Conservation (phyloP, 2,329 filamentous ascomycete genomes). For the Monosporascus sp. region DNA sequence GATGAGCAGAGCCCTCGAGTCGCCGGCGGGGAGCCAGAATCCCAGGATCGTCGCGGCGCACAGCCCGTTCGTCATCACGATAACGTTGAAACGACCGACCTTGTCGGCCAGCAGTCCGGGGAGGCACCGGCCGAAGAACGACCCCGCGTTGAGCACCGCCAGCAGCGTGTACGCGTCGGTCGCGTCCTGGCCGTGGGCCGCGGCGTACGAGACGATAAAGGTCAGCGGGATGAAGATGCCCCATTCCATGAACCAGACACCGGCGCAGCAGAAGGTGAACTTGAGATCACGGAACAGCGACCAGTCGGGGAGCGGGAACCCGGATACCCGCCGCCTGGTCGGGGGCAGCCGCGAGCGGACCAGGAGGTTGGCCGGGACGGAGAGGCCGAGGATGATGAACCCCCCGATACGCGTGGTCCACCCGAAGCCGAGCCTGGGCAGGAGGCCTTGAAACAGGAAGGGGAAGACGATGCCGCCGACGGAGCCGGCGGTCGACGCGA, state of each 20-base stretch:
- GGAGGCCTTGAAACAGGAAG: slow-evolving; percentile 39
- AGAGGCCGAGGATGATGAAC: slow-evolving; percentile 43
- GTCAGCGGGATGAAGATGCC: slow-evolving; percentile 22
- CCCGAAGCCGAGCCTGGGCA: slow-evolving; percentile 41
- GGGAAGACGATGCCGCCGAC: slow-evolving; percentile 64
- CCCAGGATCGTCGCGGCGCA: slow-evolving; percentile 54
- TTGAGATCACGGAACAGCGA: slow-evolving; percentile 54
- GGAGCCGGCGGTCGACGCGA: slow-evolving; percentile 69
- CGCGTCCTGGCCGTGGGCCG: slow-evolving; percentile 52
- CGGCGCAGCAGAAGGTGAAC: slow-evolving; percentile 56
- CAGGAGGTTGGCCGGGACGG: slow-evolving; percentile 42
- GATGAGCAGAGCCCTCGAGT: slow-evolving; percentile 53
- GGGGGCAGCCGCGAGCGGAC: slow-evolving; percentile 51
- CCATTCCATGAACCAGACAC: slow-evolving; percentile 67
- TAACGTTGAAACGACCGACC: slow-evolving; percentile 75
- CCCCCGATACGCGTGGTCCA: slow-evolving; percentile 46
- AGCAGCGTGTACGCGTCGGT: slow-evolving; percentile 68
- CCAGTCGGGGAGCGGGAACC: slow-evolving; percentile 56
- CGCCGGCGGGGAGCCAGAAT: slow-evolving; percentile 63
- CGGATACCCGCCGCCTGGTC: slow-evolving; percentile 33
- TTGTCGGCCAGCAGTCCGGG: slow-evolving; percentile 73
- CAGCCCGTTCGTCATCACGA: slow-evolving; percentile 60
- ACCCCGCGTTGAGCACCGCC: slow-evolving; percentile 76
- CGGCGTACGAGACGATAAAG: slow-evolving; percentile 41
- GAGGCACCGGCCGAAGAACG: slow-evolving; percentile 68